phyloP scores from a whole-genome alignment of 192 early-diverging fungal genomes.

The Linderina pennispora region DNA sequence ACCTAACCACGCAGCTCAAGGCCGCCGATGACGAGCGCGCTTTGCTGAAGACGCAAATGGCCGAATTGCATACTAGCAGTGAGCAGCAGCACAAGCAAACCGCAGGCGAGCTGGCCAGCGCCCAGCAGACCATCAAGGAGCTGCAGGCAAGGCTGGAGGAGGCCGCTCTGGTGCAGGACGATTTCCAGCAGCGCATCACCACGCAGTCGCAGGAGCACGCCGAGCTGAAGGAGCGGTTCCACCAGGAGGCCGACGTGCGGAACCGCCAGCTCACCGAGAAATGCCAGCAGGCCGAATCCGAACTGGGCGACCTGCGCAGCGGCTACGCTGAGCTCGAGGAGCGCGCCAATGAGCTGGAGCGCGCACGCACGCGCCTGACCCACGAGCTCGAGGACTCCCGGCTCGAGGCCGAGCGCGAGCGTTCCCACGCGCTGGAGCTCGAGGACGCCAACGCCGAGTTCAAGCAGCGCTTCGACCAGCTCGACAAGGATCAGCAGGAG shows the following conservation, averaged over 20 bases:
- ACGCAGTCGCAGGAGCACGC: constrained; percentile 59
- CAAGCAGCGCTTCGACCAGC: constrained; percentile 53
- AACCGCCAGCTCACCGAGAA: constrained; percentile 53
- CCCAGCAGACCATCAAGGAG: constrained; percentile 51
- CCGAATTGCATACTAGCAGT: constrained; percentile 2
- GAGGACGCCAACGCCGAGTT: constrained; percentile 46
- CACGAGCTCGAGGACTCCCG: constrained; percentile 72
- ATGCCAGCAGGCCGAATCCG: constrained; percentile 50
- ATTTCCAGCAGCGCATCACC: constrained; percentile 48
- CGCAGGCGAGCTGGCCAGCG: constrained; percentile 13
- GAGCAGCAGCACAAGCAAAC: constrained; percentile 1
- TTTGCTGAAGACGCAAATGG: constrained; percentile 9
- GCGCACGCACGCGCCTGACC: constrained; percentile 58
- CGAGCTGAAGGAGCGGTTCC: constrained; percentile 55
- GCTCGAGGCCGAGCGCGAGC: constrained; percentile 66
- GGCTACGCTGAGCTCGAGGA: constrained; percentile 58
- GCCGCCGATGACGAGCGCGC: constrained; percentile 9
- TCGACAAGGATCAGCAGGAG: constrained; percentile 12
- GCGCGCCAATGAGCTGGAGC: constrained; percentile 56
- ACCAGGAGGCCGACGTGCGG: constrained; percentile 51
- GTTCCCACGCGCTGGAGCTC: constrained; percentile 48
- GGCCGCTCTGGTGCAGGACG: constrained; percentile 48
- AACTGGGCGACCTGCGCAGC: constrained; percentile 60
- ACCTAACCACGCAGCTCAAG: constrained; percentile 4
- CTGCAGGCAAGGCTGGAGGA: constrained; percentile 62